Base-by-base conservation (phyloP, 2,329 filamentous ascomycete genomes). In the Cryphonectria japonica region DNA sequence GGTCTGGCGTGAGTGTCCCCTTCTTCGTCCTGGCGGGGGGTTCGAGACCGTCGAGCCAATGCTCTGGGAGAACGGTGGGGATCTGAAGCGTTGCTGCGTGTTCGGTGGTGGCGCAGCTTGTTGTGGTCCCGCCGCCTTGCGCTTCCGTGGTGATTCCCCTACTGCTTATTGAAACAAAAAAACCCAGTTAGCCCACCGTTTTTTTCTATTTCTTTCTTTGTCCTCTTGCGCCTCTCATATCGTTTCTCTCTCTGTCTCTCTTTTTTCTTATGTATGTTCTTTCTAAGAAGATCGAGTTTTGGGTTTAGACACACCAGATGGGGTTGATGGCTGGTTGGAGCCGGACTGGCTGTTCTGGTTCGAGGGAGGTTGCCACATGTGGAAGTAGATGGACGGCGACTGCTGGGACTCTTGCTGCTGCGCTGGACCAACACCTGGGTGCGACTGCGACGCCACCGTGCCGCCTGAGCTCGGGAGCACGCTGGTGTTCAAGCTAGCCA, bases 361-460 rank as follows among this genome's bases (percentile, higher is more conserved):
- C 32, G 86, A 87, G 19, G 94, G 94, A 62, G 94, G 94, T 72
- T 95, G 92, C 94, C 94, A 97, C 79, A 97, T 93, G 78, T 97
- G 93, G 79, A 97, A 97, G 80, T 93, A 96, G 64, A 97, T 92
- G 32, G 91, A 92, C 0, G 92, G 90, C 57, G 92, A 93, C 26
- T 89, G 87, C 74, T 91, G 85, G 61, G 88, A 82, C 63, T 90
- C 88, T 75, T 92, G 87, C 76, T 90, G 88, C 71, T 87, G 86
- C 62, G 82, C 79, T 54, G 85, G 81, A 9, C 84, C 81, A 69
- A 89, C 86, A 54, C 82, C 87, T 76, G 83, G 85, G 77, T 85
- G 87, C 77, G 83, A 85, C 80, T 86, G 86, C 76, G 79, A 69
- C 22, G 78, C 79, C 46, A 78, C 75, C n/a, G 79, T 75, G 7